These are phyloP conservation scores for Eucalyptus guilfoylei DNA, from an alignment of 345 rosid species.

Conservation along the genomic window DNA sequence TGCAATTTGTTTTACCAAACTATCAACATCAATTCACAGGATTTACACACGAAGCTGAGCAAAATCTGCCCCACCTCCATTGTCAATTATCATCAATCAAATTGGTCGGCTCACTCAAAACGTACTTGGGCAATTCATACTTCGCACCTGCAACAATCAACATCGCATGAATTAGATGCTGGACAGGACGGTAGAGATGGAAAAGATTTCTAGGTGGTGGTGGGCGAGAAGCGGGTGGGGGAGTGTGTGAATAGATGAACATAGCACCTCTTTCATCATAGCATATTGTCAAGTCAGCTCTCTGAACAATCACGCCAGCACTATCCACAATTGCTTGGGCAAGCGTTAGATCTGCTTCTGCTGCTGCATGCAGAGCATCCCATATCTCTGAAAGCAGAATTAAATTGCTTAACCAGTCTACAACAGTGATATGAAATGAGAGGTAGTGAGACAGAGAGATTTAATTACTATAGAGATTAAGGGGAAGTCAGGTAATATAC, in stretches of 20 bases:
- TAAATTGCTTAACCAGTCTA: not conserved
- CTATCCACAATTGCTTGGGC: conserved; percentile 67
- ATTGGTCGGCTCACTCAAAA: too few species aligned
- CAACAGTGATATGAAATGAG: not conserved
- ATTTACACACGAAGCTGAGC: conserved; percentile 10
- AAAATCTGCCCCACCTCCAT: not conserved
- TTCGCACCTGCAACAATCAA: conserved; percentile 42
- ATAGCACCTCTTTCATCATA: conserved; percentile 71
- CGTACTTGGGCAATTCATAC: conserved; percentile 62
- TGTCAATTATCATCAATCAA: too few species aligned
- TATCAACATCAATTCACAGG: not conserved
- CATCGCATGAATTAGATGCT: not conserved
- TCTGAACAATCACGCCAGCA: conserved; percentile 64
- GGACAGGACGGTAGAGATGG: not conserved
- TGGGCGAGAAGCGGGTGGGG: not conserved
- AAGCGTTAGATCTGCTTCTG: conserved; percentile 39
- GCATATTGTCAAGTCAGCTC: conserved; percentile 58
- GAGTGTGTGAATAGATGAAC: not conserved
- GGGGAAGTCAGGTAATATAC: not conserved
- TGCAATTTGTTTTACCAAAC: not conserved
- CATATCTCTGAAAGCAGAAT: not conserved
- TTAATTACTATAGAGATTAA: not conserved
- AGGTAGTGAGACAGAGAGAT: not conserved
- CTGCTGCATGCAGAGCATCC: conserved; percentile 79
- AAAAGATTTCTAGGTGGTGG: not conserved